Percentiles rank a stretch among this genome's conserved stretches.
Evolutionary conservation across 1,139 yeast species (phyloP).

Genomic region (Suzukiozyma palmioleophila): DNA sequence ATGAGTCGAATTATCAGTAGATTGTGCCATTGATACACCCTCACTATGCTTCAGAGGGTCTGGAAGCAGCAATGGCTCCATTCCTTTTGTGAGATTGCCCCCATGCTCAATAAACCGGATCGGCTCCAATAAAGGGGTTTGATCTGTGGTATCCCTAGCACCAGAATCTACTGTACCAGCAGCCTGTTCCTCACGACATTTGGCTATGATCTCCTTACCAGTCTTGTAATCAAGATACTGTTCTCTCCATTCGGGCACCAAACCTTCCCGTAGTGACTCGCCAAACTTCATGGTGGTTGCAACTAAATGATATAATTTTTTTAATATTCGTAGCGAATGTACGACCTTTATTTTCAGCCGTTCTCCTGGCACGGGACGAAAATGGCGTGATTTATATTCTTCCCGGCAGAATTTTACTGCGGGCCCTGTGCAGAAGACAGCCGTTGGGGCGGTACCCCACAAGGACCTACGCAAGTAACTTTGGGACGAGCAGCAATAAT

Average conservation of each 20-base stretch:
- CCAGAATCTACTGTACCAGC: constrained; percentile 6
- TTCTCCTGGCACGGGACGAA: too few relatives aligned
- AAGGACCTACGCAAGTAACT: too few relatives aligned
- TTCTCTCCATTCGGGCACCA: constrained; percentile 84
- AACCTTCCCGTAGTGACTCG: constrained; percentile 52
- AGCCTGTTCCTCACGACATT: constrained; percentile 10
- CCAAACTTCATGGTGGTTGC: constrained; percentile 50
- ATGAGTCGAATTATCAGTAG: constrained; percentile 15
- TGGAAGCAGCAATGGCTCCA: neutral
- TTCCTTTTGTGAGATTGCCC: neutral
- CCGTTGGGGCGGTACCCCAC: too few relatives aligned
- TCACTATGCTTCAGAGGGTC: neutral
- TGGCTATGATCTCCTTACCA: constrained; percentile 38
- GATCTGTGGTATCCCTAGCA: constrained; percentile 16
- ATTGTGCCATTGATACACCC: constrained; percentile 14
- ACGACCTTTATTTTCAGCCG: too few relatives aligned
- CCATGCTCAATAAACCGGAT: neutral
- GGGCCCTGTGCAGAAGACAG: too few relatives aligned
- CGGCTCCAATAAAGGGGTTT: constrained; percentile 25
- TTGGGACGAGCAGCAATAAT: too few relatives aligned
- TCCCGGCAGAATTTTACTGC: too few relatives aligned
- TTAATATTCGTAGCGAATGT: too few relatives aligned
- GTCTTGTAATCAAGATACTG: constrained; percentile 74
- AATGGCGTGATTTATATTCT: too few relatives aligned
- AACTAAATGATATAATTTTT: too few relatives aligned